Percentiles rank a stretch among this genome's conserved stretches.
phyloP scores from a whole-genome alignment of 2,329 filamentous ascomycete species.

The Cladosporium sp. region DNA sequence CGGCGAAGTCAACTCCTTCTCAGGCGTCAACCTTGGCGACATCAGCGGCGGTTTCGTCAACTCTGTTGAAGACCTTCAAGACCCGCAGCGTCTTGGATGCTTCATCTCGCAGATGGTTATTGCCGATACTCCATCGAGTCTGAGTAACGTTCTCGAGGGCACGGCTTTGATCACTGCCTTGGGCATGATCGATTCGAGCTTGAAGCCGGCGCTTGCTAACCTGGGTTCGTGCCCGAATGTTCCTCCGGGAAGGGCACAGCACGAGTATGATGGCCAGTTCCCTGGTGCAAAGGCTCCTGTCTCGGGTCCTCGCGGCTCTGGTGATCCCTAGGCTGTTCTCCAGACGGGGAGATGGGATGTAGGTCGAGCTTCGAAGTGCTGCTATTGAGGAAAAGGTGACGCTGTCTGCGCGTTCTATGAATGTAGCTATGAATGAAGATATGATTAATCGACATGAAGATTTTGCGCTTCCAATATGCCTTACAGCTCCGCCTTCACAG shows the following conservation, averaged over 20 bases:
- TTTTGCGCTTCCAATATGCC: too few species aligned
- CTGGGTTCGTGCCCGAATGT: constrained; percentile 24
- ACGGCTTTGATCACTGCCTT: constrained; percentile 19
- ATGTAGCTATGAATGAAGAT: background rate
- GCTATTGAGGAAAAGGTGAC: background rate
- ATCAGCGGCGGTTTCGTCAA: constrained; percentile 30
- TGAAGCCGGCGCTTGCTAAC: constrained; percentile 22
- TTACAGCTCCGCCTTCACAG: too few species aligned
- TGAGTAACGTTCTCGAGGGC: constrained; percentile 26
- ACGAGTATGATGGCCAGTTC: constrained; percentile 19
- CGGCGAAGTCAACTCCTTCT: constrained; percentile 30
- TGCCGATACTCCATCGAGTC: constrained; percentile 26
- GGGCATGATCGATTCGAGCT: constrained; percentile 17
- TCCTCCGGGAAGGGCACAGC: constrained; percentile 22
- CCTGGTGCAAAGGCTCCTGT: constrained; percentile 21
- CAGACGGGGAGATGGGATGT: background rate
- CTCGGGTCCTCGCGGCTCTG: constrained; percentile 10
- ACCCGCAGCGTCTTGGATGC: constrained; percentile 27
- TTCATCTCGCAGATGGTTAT: constrained; percentile 30
- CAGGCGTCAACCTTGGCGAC: constrained; percentile 27
- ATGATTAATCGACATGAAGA: too few species aligned
- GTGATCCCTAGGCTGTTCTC: background rate
- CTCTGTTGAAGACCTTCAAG: constrained; percentile 24
- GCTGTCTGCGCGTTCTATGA: background rate
- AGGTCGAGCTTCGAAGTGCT: background rate